Evolutionary conservation across 2,329 filamentous ascomycete genomes (phyloP), one percentile per base, ranked within the genome.

Genomic region (Botrytis aclada): DNA sequence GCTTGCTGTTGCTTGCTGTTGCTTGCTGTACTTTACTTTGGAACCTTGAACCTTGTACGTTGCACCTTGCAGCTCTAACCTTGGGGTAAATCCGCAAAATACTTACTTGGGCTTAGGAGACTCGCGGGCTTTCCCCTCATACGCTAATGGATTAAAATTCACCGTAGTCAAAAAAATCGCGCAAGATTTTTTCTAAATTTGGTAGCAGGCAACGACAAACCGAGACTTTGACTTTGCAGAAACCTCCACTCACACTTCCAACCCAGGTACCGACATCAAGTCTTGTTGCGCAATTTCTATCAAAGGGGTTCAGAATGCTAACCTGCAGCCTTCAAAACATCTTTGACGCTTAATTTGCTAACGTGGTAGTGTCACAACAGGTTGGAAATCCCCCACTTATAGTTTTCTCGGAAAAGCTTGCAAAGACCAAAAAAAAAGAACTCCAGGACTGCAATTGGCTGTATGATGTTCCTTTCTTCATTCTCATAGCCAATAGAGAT

Each of bases 291-390:
- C 10, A 6, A 39, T 4, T 34, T 39, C 51, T 25, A 69, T 56
- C 14, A 3, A 69, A 70, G 47, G 54, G 5, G n/a, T 18, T 45
- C 45, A 25, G 29, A 18, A 34, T 37, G 34, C 29, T 43, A 34
- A 12, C 29, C 37, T 43, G 39, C 47, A 70, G 56, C 58, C 69
- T 51, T 41, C 43, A 39, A 39, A 41, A 41, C 0, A 20, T 29
- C 12, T 29, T 37, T 37, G 34, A 71, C 25, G 45, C 51, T 69
- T 25, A 39, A 64, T 10, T 51, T 51, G 56, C 32, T 72, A 39
- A 69, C 67, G 9, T 37, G 9, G 65, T 25, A 43, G 72, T 71
- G 54, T 41, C 39, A 71, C 69, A 41, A 61, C 66, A 73, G 66
- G 65, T 73, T 71, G 60, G 60, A 73, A 61, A n/a, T 20, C 16